These are phyloP conservation scores for Eragrostis nindensis DNA, from an alignment of 176 grass and related monocot genomes.

Conservation along the genomic window DNA sequence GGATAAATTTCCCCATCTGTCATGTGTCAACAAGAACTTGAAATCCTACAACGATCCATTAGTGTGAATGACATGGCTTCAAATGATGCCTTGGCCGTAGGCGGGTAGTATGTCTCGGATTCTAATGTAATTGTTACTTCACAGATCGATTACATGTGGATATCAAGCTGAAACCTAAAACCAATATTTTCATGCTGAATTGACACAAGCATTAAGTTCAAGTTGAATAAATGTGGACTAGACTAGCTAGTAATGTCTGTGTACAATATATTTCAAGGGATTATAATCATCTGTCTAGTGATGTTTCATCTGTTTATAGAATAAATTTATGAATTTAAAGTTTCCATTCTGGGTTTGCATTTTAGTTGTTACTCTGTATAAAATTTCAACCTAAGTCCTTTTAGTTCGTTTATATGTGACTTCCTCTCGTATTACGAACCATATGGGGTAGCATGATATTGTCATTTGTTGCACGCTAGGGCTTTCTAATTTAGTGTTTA, in stretches of 20 bases:
- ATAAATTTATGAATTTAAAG: no score
- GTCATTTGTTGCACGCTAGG: background rate
- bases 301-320: no score
- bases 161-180: background rate
- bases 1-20: background rate
- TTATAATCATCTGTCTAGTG: background rate
- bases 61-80: background rate
- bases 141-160: background rate
- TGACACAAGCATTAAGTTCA: background rate
- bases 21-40: background rate
- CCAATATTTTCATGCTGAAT: background rate
- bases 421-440: background rate
- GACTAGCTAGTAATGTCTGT: no score
- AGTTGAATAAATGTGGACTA: background rate
- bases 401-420: no score
- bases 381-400: no score
- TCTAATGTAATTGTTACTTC: background rate
- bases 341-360: background rate
- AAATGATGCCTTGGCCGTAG: background rate
- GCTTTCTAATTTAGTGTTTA: background rate
- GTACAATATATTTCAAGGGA: background rate
- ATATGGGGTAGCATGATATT: background rate
- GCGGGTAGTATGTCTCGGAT: background rate
- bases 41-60: background rate
- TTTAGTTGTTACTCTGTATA: background rate